Base-by-base conservation (phyloP, 1,284 basidiomycete genomes). In the Singerocomus inundabilis region DNA sequence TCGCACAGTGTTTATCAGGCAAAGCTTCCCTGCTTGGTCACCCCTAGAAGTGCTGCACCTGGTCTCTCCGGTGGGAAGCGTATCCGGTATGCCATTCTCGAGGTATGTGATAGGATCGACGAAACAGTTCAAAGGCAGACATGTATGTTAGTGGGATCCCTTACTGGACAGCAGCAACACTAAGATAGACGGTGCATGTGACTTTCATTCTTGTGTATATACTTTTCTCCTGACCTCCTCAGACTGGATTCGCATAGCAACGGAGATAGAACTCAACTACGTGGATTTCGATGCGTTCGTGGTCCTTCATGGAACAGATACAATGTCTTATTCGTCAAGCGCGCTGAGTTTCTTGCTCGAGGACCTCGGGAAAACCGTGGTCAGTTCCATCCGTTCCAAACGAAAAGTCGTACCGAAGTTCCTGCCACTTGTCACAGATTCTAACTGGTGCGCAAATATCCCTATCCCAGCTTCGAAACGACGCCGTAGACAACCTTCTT, bases 361-460 rank as follows among this genome's bases (percentile, higher is more conserved):
- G 67, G 92, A 96, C 59, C 76, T 96, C 7, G 92, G 92, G 44
- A 94, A 94, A 72, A 91, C 88, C 2, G 85, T 91, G 57, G 88
- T 90, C 72, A 32, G 68, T 63, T 46, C 16, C 38, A 29, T 48
- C 9, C 38, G 31, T 45, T 32, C 12, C 8, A 12, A 16, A 29
- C 15, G 7, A 36, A 6, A 16, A 29, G 21, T 30, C 13, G 8
- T 26, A 36, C 18, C 12, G 46, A 9, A 15, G 7, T 21, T 21
- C 38, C 42, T 40, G 11, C 48, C 28, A 5, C 13, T 16, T 24
- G n/a, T 44, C 29, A 30, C 50, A 88, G 83, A 91, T 96, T 53
- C 66, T 96, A 25, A 95, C 93, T 1, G 93, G 93, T 2, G 92
- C 93, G 1, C 93, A 97, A 70, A 94, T 97, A 46, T 93, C 93